Conservation (phyloP, 1,284 basidiomycete genomes). For the Abortiporus biennis region DNA sequence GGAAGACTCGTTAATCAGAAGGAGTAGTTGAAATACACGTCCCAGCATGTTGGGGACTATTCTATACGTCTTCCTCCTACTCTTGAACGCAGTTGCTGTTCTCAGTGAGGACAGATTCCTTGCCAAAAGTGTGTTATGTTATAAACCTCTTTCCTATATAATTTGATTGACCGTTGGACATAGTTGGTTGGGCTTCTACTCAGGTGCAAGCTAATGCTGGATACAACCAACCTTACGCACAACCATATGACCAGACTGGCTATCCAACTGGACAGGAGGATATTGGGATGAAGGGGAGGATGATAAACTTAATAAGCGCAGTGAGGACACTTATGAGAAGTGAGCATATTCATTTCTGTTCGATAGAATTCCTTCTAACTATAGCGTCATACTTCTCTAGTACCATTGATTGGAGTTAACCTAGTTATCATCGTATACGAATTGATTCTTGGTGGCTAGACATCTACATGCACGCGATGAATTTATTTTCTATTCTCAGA, state of each 20-base stretch:
- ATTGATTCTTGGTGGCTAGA: slow-evolving; percentile 55
- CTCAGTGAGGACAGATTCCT: slow-evolving; percentile 95
- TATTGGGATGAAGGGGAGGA: slow-evolving; percentile 73
- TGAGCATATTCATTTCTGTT: slow-evolving; percentile 51
- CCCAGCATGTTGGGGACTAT: slow-evolving; percentile 49
- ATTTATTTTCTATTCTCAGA: neutral
- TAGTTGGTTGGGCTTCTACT: slow-evolving; percentile 91
- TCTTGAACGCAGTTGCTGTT: slow-evolving; percentile 92
- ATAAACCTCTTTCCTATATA: slow-evolving; percentile 9
- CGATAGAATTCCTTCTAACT: neutral
- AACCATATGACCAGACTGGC: slow-evolving; percentile 60
- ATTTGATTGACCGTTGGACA: too few relatives aligned
- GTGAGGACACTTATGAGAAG: slow-evolving; percentile 94
- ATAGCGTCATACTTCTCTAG: too few relatives aligned
- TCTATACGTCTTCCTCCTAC: slow-evolving; percentile 70
- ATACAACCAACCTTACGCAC: slow-evolving; percentile 64
- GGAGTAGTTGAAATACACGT: too few relatives aligned
- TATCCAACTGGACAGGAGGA: slow-evolving; percentile 51
- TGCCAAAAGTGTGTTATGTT: slow-evolving; percentile 70
- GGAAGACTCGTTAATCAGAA: too few relatives aligned
- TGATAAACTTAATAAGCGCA: slow-evolving; percentile 90
- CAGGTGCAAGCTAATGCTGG: slow-evolving; percentile 50
- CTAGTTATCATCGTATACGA: slow-evolving; percentile 80
- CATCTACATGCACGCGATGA: too few relatives aligned
- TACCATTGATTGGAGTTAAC: slow-evolving; percentile 84